Evolutionary conservation across 345 rosid species (phyloP), one percentile per base, ranked within the genome.

Genomic region (Corchorus capsularis): DNA sequence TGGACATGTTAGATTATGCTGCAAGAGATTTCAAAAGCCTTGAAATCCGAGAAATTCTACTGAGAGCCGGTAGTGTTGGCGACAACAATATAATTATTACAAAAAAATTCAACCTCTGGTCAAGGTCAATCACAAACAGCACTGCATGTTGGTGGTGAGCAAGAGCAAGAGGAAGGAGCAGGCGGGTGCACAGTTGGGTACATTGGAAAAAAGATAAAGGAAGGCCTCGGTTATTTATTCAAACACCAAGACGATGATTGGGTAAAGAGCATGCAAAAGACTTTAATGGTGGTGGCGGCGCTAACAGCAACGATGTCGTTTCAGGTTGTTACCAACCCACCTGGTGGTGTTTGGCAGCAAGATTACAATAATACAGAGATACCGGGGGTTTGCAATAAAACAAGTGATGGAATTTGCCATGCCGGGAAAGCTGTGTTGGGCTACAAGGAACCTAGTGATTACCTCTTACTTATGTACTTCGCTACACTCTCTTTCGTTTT

Each of bases 301-400:
- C 46, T 79, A 14, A 73, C 64, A 5, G 80, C 85, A 3, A 69
- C 82, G 14, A 81, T 79, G 67, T 79, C 85, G 1, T 79, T 63
- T 75, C 85, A 82, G 52, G 85, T 79, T 3, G 80, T 55, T 14
- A 35, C 73, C 47, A 79, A 49, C 3, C 82, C 85, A 4, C 79
- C 82, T 0, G 78, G 85, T n/a, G 80, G 82, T 0, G 43, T 69
- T 69, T 52, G 16, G 73, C 9, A 22, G 17, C 12, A 35, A 8
- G 46, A 16, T 35, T 2, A 16, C 46, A 63, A n/a, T 13, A 0
- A 14, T 12, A 0, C 2, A 16, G 16, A 6, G 0, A 13, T 6
- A n/a, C n/a, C n/a, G 1, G 47, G 49, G 4, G 12, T 0, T 0
- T 62, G 1, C 19, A 14, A 7, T 5, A 4, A 20, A 19, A 3